phyloP scores from a whole-genome alignment of 331 rosid genomes.

The Erythrophleum ivorense region DNA sequence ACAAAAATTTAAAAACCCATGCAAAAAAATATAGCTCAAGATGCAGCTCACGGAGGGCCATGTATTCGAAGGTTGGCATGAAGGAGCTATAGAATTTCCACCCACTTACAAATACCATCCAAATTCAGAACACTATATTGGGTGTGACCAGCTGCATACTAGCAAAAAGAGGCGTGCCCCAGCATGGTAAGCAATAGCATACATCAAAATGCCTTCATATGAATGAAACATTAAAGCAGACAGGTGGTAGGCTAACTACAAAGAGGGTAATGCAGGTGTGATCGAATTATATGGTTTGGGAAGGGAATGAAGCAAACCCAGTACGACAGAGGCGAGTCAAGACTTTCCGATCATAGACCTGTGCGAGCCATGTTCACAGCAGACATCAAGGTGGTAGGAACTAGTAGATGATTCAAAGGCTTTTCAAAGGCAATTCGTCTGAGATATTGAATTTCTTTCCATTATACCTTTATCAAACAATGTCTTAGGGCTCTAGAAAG shows the following conservation, averaged over 20 bases:
- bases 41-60: conserved; percentile 66
- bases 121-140: conserved; percentile 65
- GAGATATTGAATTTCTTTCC: conserved; percentile 39
- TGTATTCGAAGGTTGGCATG: conserved; percentile 77
- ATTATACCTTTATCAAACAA: conserved; percentile 7
- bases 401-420: conserved; percentile 2
- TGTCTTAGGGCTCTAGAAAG: conserved; percentile 22
- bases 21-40: conserved; percentile 61
- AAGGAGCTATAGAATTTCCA: conserved; percentile 77
- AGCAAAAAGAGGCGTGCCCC: conserved; percentile 71
- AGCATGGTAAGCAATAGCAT: conserved; percentile 65
- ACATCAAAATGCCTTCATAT: conserved; percentile 22
- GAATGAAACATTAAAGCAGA: conserved; percentile 24
- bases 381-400: conserved; percentile 49
- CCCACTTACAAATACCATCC: conserved; percentile 87
- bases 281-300: conserved; percentile 78
- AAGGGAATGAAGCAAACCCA: conserved; percentile 65
- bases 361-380: conserved; percentile 66
- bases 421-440: conserved; percentile 37
- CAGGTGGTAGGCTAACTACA: conserved; percentile 24
- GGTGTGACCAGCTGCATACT: conserved; percentile 37
- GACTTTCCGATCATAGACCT: conserved; percentile 83
- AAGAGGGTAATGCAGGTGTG: conserved; percentile 65
- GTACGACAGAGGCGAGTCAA: conserved; percentile 68
- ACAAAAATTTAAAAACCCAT: conserved; percentile 31